Evolutionary conservation across 352 stramenopile genomes (phyloP).

Genomic region (Plasmopara muralis): DNA sequence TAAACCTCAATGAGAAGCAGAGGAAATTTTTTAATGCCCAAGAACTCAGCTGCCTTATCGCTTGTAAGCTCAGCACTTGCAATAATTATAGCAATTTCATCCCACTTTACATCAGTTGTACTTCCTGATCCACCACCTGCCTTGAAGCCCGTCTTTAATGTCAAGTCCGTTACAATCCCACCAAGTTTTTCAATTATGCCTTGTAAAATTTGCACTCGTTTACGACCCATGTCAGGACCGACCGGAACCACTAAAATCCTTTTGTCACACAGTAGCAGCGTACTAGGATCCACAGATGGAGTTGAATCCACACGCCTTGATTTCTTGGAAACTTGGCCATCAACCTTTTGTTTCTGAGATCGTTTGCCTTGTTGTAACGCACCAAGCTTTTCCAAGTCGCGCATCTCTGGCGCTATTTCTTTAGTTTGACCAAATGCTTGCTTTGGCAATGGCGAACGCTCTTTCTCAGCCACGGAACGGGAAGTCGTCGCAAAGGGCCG

Average conservation of each 20-base stretch:
- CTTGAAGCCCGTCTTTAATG: conserved; percentile 7
- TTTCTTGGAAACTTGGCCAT: conserved; percentile 24
- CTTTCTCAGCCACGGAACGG: conserved; percentile 15
- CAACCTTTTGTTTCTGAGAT: conserved; percentile 12
- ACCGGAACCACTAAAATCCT: conserved; percentile 47
- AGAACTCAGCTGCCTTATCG: conserved; percentile 26
- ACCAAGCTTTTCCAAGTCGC: conserved; percentile 21
- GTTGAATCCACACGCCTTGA: conserved; percentile 8
- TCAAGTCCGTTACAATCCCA: conserved; percentile 26
- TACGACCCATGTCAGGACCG: conserved; percentile 57
- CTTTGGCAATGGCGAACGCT: conserved; percentile 10
- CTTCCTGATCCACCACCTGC: conserved; percentile 3
- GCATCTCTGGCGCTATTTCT: conserved; percentile 10
- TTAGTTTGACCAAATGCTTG: not conserved
- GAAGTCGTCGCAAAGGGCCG: conserved; percentile 6
- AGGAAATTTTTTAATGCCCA: conserved; percentile 29
- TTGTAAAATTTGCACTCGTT: conserved; percentile 55
- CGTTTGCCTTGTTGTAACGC: conserved; percentile 22
- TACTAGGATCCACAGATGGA: conserved; percentile 2
- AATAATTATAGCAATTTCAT: conserved; percentile 37
- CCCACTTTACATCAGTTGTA: conserved; percentile 29
- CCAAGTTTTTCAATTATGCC: conserved; percentile 50
- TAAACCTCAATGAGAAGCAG: conserved; percentile 28
- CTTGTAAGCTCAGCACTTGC: conserved; percentile 38
- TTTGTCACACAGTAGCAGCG: conserved; percentile 27